A percentile compares a stretch with the other conserved stretches of the same genome.
These are phyloP conservation scores for Picea glauca DNA, from an alignment of 75 land plant genomes.

Conservation along the genomic window DNA sequence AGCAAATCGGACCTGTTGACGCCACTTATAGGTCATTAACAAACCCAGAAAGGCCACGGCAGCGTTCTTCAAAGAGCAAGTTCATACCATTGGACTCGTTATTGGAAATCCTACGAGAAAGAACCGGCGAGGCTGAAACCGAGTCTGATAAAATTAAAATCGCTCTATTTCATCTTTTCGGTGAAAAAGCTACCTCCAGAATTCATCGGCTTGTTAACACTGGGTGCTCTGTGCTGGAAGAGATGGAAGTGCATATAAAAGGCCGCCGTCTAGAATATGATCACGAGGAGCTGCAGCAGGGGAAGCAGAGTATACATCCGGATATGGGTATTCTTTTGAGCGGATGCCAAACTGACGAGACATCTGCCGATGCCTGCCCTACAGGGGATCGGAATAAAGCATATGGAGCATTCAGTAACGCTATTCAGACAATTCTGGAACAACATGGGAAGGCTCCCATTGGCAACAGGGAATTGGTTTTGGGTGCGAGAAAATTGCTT, in stretches of 20 bases:
- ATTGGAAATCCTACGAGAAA: conserved; percentile 22
- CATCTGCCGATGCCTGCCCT: conserved; percentile 85
- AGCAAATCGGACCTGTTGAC: conserved; percentile 65
- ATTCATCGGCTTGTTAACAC: conserved; percentile 12
- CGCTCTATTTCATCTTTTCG: conserved; percentile 32
- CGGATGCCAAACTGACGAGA: conserved; percentile 84
- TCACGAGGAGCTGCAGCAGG: no score
- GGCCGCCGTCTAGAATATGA: no score
- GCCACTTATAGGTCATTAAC: no score
- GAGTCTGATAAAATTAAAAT: conserved; percentile 21
- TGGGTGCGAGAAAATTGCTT: conserved; percentile 52
- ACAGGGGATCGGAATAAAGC: conserved; percentile 36
- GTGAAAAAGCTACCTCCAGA: conserved; percentile 30
- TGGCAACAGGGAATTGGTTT: conserved; percentile 55
- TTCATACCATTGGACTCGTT: conserved; percentile 18
- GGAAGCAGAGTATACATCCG: conserved; percentile 14
- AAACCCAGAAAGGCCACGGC: no score
- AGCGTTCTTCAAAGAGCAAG: conserved; percentile 13
- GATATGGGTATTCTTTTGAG: conserved; percentile 80
- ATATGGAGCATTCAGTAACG: conserved; percentile 90
- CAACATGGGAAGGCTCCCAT: conserved; percentile 25
- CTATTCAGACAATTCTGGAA: conserved; percentile 63
- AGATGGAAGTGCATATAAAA: no score
- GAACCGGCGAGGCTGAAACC: conserved; percentile 16
- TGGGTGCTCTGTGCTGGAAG: no score